Conservation (phyloP, 1,139 yeast genomes). For the Sugiyamaella sp. region DNA sequence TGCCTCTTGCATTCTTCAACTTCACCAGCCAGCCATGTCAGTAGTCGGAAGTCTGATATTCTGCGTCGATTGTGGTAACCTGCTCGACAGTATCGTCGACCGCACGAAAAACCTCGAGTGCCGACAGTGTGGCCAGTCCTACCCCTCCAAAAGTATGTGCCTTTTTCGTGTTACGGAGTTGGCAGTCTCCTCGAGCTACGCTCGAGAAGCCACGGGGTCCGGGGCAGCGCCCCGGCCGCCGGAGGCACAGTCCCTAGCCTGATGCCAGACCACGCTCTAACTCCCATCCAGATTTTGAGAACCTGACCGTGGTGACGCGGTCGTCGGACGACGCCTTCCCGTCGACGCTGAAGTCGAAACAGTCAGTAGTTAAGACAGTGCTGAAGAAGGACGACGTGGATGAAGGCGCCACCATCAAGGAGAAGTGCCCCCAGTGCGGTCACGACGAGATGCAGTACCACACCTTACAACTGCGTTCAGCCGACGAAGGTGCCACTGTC, state of each 20-base stretch:
- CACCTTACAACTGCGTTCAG: constrained; percentile 92
- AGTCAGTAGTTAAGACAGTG: constrained; percentile 87
- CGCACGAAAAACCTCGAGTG: constrained; percentile 54
- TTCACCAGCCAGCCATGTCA: constrained; percentile 75
- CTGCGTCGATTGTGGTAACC: constrained; percentile 91
- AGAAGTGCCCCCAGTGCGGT: constrained; percentile 97
- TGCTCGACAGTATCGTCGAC: constrained; percentile 69
- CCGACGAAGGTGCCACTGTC: constrained; percentile 84
- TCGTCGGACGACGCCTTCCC: constrained; percentile 94
- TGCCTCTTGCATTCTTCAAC: not conserved
- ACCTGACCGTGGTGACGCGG: constrained; percentile 81
- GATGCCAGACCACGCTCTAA: constrained; percentile 16
- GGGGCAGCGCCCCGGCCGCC: constrained; percentile 16
- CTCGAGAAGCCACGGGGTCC: not conserved
- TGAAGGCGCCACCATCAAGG: constrained; percentile 95
- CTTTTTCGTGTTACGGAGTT: not conserved
- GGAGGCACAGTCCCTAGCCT: constrained; percentile 27
- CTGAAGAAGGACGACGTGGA: constrained; percentile 77
- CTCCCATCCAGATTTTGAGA: constrained; percentile 54
- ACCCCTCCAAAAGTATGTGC: constrained; percentile 47
- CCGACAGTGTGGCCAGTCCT: constrained; percentile 64
- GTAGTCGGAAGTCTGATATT: constrained; percentile 94
- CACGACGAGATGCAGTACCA: constrained; percentile 98
- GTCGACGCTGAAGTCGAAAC: constrained; percentile 73
- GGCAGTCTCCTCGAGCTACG: not conserved